Base-by-base conservation (phyloP, 345 rosid genomes). In the Eutrema yunnanense region DNA sequence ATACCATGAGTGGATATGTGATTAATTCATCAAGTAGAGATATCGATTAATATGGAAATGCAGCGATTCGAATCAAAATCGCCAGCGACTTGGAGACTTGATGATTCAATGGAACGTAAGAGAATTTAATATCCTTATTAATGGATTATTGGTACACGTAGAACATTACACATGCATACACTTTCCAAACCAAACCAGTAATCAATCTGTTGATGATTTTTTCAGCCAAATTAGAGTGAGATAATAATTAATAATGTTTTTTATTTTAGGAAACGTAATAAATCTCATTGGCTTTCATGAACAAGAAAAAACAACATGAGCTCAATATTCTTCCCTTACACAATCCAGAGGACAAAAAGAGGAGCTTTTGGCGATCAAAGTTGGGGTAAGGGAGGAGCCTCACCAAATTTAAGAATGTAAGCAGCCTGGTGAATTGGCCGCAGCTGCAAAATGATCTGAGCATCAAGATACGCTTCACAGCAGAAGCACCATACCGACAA, bases 401-500 rank as follows among this genome's bases (percentile, higher is more conserved):
- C 89, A 4, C 96, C 92, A 51, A 94, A 94, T 81, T 94, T 91
- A 80, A 91, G 82, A 42, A 86, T 67, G 74, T 91, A 88, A 36
- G 95, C 92, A 63, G 86, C 80, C 73, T 88, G 87, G 55, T 91
- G 78, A 62, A 80, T 82, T 59, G 87, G 87, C 36, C 83, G 82
- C 70, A 94, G 82, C 72, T 89, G 89, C 22, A 36, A 42, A 64
- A 94, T 80, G 56, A 82, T 69, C 82, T 82, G 89, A 29, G 92
- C 90, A 65, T 94, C 92, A 36, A 91, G 79, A 80, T 94, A 94
- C 0, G 96, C 82, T 62, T 94, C 92, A n/a, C 97, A 94, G 46
- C 71, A 67, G 54, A 91, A 94, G 75, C 98, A 91, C 98, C 97
- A 91, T 14, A 87, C 88, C 2, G 96, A 91, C 16, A 94, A 77